Evolutionary conservation across 495 filamentous ascomycete genomes (phyloP).

Genomic region (Venustampulla echinocandica): DNA sequence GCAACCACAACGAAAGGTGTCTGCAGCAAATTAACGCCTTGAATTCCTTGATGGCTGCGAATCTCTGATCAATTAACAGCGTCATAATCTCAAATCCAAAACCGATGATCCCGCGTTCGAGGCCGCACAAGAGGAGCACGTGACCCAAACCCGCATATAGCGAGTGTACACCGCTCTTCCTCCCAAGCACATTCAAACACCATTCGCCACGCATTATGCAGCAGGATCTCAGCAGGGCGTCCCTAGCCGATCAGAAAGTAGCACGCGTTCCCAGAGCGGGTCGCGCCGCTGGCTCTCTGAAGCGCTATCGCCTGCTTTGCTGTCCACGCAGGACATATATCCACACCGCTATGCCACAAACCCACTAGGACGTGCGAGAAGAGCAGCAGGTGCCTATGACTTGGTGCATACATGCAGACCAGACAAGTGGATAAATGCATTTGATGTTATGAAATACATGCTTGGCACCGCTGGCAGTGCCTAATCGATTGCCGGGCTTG

Average conservation of each 20-base stretch:
- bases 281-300: constrained; percentile 13
- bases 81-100: too few species aligned
- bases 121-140: not conserved
- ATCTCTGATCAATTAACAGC: too few species aligned
- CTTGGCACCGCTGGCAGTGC: too few species aligned
- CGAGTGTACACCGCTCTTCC: constrained; percentile 6
- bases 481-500: too few species aligned
- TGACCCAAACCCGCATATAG: not conserved
- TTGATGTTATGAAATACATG: not conserved
- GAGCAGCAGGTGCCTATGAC: constrained; percentile 13
- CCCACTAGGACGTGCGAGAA: constrained; percentile 8
- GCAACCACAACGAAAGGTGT: too few species aligned
- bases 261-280: constrained; percentile 17
- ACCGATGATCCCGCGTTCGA: too few species aligned
- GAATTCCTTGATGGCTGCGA: too few species aligned
- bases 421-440: constrained; percentile 10
- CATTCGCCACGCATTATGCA: not conserved
- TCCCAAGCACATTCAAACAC: not conserved
- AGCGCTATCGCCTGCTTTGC: constrained; percentile 12
- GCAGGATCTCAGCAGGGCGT: not conserved
- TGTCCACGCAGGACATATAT: constrained; percentile 15
- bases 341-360: constrained; percentile 20
- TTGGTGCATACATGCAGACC: constrained; percentile 18
- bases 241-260: constrained; percentile 4
- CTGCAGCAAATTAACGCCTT: too few species aligned